Evolutionary conservation across 495 filamentous ascomycete species (phyloP).

Genomic region (Thermochaetoides thermophila): DNA sequence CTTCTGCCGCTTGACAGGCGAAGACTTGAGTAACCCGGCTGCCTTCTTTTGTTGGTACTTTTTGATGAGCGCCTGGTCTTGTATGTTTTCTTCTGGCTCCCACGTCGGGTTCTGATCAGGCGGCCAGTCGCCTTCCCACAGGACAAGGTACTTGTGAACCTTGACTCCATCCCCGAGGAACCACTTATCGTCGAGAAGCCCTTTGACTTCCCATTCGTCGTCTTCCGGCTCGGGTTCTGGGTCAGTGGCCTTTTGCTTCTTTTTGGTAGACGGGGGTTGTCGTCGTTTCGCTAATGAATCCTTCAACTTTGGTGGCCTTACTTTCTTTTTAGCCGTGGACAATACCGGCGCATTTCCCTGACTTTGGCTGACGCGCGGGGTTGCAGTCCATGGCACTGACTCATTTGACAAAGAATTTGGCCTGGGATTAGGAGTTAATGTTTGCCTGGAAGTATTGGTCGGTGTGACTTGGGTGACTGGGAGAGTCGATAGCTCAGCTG

Average conservation of each 20-base stretch:
- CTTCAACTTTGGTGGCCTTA: too few relatives aligned
- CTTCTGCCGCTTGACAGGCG: conserved; percentile 1
- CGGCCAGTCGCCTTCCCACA: conserved; percentile 35
- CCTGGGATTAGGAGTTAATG: too few relatives aligned
- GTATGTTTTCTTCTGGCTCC: conserved; percentile 31
- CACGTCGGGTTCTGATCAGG: conserved; percentile 31
- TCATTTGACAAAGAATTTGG: too few relatives aligned
- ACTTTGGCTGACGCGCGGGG: too few relatives aligned
- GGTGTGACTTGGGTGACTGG: too few relatives aligned
- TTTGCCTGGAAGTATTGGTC: too few relatives aligned
- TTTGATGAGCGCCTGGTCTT: conserved; percentile 13
- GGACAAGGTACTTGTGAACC: conserved; percentile 25
- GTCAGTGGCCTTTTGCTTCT: conserved; percentile 2
- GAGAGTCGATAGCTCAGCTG: too few relatives aligned
- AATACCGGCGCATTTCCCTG: too few relatives aligned
- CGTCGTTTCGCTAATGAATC: neutral
- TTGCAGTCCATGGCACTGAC: too few relatives aligned
- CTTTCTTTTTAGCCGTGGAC: too few relatives aligned
- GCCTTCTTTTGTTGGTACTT: conserved; percentile 19
- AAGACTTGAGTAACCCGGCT: conserved; percentile 6
- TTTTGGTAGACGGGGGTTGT: neutral
- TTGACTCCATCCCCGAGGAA: conserved; percentile 9
- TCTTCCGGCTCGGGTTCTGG: conserved; percentile 1
- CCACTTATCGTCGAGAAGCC: conserved; percentile 21
- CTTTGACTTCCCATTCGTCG: conserved; percentile 23